Evolutionary conservation across 306 rosid species (phyloP), one percentile per base, ranked within the genome.

Genomic region (Cucumis melo): DNA sequence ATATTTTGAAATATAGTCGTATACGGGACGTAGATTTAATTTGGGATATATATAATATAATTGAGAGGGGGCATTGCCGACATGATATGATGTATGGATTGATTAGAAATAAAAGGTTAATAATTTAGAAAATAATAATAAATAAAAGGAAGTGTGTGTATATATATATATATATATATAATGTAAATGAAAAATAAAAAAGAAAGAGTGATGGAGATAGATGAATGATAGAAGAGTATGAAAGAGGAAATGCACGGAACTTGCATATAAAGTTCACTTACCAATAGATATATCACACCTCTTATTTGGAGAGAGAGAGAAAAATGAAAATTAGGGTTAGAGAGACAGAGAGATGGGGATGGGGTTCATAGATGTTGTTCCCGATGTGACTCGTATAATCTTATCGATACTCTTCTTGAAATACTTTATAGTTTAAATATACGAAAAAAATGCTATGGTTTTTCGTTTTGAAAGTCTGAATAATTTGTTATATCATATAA

Each of bases 121-220:
- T 9, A 62, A 13, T 27, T 23, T 23, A 9, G 60, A 15, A 7
- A 29, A 13, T 41, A 29, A 44, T 19, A 5, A 19, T 32, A 16
- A 13, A 11, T 21, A 41, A 12, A 21, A 20, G 5, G 29, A 27
- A 27, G 29, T 27, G 2, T 27, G 2, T 27, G n/a, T n/a, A n/a
- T n/a, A n/a, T n/a, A n/a, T n/a, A n/a, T n/a, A n/a, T n/a, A n/a
- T n/a, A n/a, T n/a, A n/a, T 3, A 13, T 7, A 63, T 5, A 62
- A 62, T 32, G 4, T 39, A 39, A 6, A 41, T 41, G 8, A 17
- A 32, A 51, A 36, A 44, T 27, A 8, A 24, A 73, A 56, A 79
- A 59, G 75, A 39, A 77, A 21, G 65, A 72, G 76, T 68, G 85
- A 78, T 53, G 74, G 80, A 59, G 83, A 81, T 80, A 58, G 65